Evolutionary conservation across 106 monocot species (phyloP), one percentile per base, ranked within the genome.

Genomic region (Dioscorea alata): DNA sequence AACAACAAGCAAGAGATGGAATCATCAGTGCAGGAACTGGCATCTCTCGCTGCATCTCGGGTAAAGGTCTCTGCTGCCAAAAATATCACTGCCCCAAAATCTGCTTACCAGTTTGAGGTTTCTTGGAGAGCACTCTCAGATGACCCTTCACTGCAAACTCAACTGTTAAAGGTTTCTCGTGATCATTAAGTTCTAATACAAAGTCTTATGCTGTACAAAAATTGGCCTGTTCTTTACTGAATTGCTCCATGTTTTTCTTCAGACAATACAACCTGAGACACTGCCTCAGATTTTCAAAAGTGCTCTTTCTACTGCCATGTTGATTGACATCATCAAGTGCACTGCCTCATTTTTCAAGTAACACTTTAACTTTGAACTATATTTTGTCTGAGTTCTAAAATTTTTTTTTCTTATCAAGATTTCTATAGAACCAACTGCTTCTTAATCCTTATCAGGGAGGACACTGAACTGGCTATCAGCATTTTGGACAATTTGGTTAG

Each of bases 31-130:
- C 81, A 88, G 65, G 90, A 90, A 57, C 69, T 99, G 79, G 93
- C 90, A 67, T 83, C 85, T 61, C 90, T 90, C 49, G 99, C 99
- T 80, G 81, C 90, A 63, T 87, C 90, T 56, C 83, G 48, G 33
- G 78, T 79, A 50, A 66, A 70, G 78, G 67, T 74, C 49, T 70
- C 74, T 34, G 25, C 79, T 60, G 35, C 52, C 9, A 87, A 85
- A 71, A 80, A 52, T 76, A 72, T 93, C 54, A 66, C 69, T 23
- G 62, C 77, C 20, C 99, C 99, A 75, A 99, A 82, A 60, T 75
- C 93, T 48, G 90, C 93, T 63, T 99, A 99, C 63, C 85, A 99
- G 59, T 93, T 99, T 80, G 99, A 99, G 67, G 85, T 93, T 73
- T 90, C 81, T 16, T 99, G 93, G 93, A 83, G 86, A 48, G 77